Evolutionary conservation across 345 rosid species (phyloP).

Genomic region (Alliaria petiolata): DNA sequence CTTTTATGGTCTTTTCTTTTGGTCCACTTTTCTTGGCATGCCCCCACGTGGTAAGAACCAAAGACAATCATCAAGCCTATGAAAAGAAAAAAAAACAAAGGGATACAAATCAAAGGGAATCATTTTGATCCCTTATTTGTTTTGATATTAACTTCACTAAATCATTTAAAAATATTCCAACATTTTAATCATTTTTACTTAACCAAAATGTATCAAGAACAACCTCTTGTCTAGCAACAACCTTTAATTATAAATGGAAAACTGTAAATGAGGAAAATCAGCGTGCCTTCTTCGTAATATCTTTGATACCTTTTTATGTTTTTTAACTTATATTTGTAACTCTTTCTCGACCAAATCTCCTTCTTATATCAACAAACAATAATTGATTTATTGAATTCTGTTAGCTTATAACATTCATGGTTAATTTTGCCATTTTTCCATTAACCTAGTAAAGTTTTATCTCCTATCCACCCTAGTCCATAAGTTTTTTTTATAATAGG

Average conservation of each 20-base stretch:
- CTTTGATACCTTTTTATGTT: too few relatives aligned
- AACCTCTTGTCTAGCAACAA: constrained; percentile 8
- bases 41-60: constrained; percentile 31
- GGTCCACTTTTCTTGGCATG: constrained; percentile 37
- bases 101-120: too few relatives aligned
- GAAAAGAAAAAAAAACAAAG: too few relatives aligned
- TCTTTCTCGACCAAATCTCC: not conserved
- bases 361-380: not conserved
- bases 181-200: not conserved
- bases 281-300: not conserved
- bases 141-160: too few relatives aligned
- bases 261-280: constrained; percentile 10
- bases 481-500: too few relatives aligned
- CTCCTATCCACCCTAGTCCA: not conserved
- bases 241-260: not conserved
- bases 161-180: not conserved
- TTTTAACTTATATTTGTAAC: too few relatives aligned
- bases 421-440: not conserved
- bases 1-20: constrained; percentile 34
- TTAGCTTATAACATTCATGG: not conserved
- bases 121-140: too few relatives aligned
- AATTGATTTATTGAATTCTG: not conserved
- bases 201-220: not conserved
- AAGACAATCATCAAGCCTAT: constrained; percentile 32
- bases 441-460: not conserved